phyloP scores from a whole-genome alignment of 2,329 filamentous ascomycete species.

The Fusarium verticillioides region DNA sequence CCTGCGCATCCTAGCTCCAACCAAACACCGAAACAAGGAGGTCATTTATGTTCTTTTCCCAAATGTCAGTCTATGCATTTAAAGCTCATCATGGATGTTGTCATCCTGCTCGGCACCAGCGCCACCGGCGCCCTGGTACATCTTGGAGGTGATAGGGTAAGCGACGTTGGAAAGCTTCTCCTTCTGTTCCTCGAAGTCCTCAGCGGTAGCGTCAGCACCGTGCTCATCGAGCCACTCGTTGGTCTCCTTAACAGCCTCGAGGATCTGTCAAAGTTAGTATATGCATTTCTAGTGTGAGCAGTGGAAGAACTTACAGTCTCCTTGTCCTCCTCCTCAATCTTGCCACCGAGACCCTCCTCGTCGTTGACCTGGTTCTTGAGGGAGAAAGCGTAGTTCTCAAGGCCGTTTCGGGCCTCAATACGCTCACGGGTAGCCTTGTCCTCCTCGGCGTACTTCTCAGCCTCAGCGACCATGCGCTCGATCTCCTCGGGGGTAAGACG shows the following conservation, averaged over 20 bases:
- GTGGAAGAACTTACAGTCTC: conserved; percentile 75
- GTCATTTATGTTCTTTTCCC: conserved; percentile 45
- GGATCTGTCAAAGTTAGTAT: conserved; percentile 67
- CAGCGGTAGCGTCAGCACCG: conserved; percentile 81
- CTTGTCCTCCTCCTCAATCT: conserved; percentile 99
- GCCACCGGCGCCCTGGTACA: conserved; percentile 73
- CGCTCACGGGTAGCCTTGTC: conserved; percentile 98
- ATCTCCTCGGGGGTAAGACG: conserved; percentile 97
- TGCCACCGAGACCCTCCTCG: conserved; percentile 94
- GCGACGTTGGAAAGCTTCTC: conserved; percentile 98
- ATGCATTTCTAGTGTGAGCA: background rate
- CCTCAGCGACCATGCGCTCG: conserved; percentile 98
- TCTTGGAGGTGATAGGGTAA: conserved; percentile 99
- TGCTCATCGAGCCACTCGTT: conserved; percentile 98
- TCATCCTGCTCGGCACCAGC: conserved; percentile 72
- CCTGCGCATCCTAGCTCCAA: conserved; percentile 42
- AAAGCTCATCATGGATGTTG: conserved; percentile 84
- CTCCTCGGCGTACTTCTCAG: conserved; percentile 98
- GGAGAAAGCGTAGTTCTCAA: conserved; percentile 99
- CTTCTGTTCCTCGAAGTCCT: conserved; percentile 99
- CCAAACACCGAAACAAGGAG: conserved; percentile 46
- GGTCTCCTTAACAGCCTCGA: conserved; percentile 96
- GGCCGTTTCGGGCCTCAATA: conserved; percentile 94
- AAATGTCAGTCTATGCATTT: conserved; percentile 58
- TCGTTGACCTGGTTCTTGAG: conserved; percentile 99